These are phyloP conservation scores for Aspergillus melleus DNA, from an alignment of 2,329 filamentous ascomycete species.

Conservation along the genomic window DNA sequence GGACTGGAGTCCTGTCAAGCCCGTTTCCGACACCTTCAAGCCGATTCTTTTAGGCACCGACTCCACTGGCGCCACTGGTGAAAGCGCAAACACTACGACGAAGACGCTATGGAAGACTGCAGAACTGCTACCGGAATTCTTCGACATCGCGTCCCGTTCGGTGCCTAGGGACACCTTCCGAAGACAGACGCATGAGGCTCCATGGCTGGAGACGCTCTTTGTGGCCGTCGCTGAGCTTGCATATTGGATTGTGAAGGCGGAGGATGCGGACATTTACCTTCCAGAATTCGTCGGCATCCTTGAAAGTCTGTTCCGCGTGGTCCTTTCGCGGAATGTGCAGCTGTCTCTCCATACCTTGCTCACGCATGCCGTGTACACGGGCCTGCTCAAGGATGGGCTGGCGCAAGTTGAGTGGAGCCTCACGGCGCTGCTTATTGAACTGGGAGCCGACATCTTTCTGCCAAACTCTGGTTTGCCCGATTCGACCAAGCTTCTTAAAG, in stretches of 20 bases:
- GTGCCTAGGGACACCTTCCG: conserved; percentile 46
- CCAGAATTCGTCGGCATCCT: conserved; percentile 34
- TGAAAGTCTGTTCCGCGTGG: conserved; percentile 41
- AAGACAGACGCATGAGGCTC: conserved; percentile 46
- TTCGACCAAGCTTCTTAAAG: conserved; percentile 36
- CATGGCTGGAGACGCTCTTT: conserved; percentile 54
- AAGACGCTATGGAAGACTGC: conserved; percentile 31
- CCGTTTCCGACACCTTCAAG: conserved; percentile 37
- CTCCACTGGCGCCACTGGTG: conserved; percentile 5
- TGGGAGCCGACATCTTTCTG: conserved; percentile 46
- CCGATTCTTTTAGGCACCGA: conserved; percentile 34
- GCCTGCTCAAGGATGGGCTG: conserved; percentile 35
- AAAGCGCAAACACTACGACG: conserved; percentile 8
- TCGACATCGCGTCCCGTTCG: conserved; percentile 48
- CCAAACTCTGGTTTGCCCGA: conserved; percentile 44
- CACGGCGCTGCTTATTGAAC: conserved; percentile 41
- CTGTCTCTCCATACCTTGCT: conserved; percentile 43
- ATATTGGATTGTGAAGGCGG: conserved; percentile 35
- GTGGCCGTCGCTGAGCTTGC: conserved; percentile 42
- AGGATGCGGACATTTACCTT: conserved; percentile 25
- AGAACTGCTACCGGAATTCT: conserved; percentile 42
- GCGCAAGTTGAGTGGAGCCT: conserved; percentile 42
- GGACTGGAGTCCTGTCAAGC: conserved; percentile 35
- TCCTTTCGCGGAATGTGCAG: conserved; percentile 38
- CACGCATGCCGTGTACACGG: conserved; percentile 43